Evolutionary conservation across 2,329 filamentous ascomycete species (phyloP).

Genomic region (Aspergillus neotritici): DNA sequence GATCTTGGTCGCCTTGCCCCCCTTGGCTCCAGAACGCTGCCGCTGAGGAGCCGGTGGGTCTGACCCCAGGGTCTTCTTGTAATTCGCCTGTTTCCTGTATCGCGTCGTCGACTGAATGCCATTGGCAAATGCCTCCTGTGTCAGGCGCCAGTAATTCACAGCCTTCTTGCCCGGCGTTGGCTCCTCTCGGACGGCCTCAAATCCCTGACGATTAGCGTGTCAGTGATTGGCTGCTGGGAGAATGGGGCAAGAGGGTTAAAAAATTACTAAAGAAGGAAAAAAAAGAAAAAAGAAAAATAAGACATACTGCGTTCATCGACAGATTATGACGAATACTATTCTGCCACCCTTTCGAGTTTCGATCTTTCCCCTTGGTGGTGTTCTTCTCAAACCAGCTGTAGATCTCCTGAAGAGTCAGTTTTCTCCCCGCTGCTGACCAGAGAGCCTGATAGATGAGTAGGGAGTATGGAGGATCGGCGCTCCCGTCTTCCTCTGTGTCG

Average conservation of each 20-base stretch:
- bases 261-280: constrained; percentile 3
- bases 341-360: constrained; percentile 70
- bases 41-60: constrained; percentile 37
- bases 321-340: constrained; percentile 95
- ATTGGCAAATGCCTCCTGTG: constrained; percentile 59
- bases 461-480: constrained; percentile 65
- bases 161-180: constrained; percentile 43
- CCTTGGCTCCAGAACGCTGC: constrained; percentile 39
- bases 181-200: constrained; percentile 53
- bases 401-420: constrained; percentile 76
- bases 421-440: constrained; percentile 58
- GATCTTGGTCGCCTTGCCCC: constrained; percentile 36
- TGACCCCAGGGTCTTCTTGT: constrained; percentile 35
- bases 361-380: constrained; percentile 65
- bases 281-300: constrained; percentile 7
- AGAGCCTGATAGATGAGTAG: constrained; percentile 73
- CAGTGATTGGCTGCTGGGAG: no score
- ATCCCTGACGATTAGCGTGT: constrained; percentile 24
- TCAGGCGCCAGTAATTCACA: constrained; percentile 74
- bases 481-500: constrained; percentile 24
- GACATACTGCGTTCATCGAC: constrained; percentile 84
- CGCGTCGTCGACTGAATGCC: constrained; percentile 79
- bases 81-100: constrained; percentile 54
- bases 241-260: no score
- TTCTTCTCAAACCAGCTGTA: constrained; percentile 85